These are phyloP conservation scores for Medicago truncatula DNA, from an alignment of 306 rosid species.

Conservation along the genomic window DNA sequence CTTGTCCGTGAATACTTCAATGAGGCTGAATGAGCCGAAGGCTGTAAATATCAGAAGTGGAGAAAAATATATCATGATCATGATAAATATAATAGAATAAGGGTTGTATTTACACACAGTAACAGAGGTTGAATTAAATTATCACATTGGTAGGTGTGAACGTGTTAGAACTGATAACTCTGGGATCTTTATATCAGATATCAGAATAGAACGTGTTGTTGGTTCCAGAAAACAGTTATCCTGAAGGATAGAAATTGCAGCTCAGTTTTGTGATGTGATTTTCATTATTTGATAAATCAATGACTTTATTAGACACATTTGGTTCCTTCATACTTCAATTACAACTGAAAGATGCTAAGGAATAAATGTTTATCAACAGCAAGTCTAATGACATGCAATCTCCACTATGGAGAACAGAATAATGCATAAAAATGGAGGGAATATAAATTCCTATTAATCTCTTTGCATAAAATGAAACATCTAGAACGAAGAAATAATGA, in stretches of 20 bases:
- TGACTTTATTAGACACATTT: not conserved
- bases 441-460: constrained; percentile 9
- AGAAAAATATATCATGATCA: constrained; percentile 17
- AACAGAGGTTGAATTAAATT: constrained; percentile 15
- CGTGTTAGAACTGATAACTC: not conserved
- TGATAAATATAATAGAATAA: constrained; percentile 5
- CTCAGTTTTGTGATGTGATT: not conserved
- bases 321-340: constrained; percentile 24
- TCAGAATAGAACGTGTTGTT: not conserved
- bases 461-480: not conserved
- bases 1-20: constrained; percentile 82
- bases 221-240: constrained; percentile 23
- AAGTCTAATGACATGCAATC: constrained; percentile 23
- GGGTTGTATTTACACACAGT: constrained; percentile 20
- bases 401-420: not conserved
- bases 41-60: constrained; percentile 58
- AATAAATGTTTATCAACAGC: constrained; percentile 15
- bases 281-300: not conserved
- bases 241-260: constrained; percentile 1
- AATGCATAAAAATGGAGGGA: constrained; percentile 12
- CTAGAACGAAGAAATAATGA: not conserved
- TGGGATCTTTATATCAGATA: constrained; percentile 8
- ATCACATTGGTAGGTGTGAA: not conserved
- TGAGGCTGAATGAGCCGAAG: constrained; percentile 88
- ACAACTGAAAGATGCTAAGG: constrained; percentile 15